These are phyloP conservation scores for California macrophylla DNA, from an alignment of 441 rosid species.

Conservation along the genomic window DNA sequence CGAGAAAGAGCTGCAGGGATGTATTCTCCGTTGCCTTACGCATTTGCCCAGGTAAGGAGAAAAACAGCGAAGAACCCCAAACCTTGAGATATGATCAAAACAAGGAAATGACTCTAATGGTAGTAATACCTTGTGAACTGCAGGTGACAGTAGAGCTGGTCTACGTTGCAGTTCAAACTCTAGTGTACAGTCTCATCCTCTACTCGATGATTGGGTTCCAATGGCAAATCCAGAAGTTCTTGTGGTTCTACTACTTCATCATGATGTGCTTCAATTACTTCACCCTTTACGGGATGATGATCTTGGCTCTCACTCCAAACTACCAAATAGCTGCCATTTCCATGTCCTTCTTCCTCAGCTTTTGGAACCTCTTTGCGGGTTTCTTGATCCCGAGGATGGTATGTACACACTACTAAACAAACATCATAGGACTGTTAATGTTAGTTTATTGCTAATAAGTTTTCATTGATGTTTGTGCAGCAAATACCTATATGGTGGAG, in stretches of 20 bases:
- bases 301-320: slow-evolving; percentile 64
- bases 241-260: slow-evolving; percentile 55
- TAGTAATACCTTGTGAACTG: not conserved
- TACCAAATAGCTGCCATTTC: slow-evolving; percentile 55
- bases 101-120: not conserved
- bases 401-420: slow-evolving; percentile 9
- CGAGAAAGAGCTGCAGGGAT: slow-evolving; percentile 88
- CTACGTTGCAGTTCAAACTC: slow-evolving; percentile 49
- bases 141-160: slow-evolving; percentile 59
- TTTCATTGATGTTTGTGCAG: slow-evolving; percentile 25
- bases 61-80: not conserved
- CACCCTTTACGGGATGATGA: slow-evolving; percentile 79
- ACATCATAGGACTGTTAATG: not conserved
- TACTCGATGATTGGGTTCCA: slow-evolving; percentile 63
- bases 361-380: slow-evolving; percentile 86
- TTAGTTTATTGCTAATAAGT: not conserved
- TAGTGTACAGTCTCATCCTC: slow-evolving; percentile 36
- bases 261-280: slow-evolving; percentile 49
- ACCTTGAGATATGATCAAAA: not conserved
- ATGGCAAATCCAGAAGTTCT: slow-evolving; percentile 47
- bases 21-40: slow-evolving; percentile 81
- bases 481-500: slow-evolving; percentile 87
- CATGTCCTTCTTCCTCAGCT: slow-evolving; percentile 65
- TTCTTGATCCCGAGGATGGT: slow-evolving; percentile 61
- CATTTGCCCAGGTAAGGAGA: slow-evolving; percentile 56